Evolutionary conservation across 495 filamentous ascomycete species (phyloP), one percentile per base, ranked within the genome.

Genomic region (Penicillium daleae): DNA sequence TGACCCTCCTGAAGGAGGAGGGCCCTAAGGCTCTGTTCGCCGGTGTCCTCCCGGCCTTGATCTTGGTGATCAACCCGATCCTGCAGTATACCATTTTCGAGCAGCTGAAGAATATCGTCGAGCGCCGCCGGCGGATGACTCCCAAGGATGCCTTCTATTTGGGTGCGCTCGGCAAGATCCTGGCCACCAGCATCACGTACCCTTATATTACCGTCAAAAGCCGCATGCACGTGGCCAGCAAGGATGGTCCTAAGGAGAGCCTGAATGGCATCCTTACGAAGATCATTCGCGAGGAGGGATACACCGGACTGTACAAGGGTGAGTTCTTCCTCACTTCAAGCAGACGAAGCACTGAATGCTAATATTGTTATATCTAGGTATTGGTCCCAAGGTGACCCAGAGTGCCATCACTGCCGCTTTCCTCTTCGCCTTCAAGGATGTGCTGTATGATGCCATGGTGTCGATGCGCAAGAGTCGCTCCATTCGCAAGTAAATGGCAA

Each of bases 201-300:
- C 95, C 95, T 22, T 99, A 99, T 64, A 98, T 97, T 73, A 98
- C 95, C 1, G 88, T 99, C 57, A 99, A 99, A 85, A 94, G 92
- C 72, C 85, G 88, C 63, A 95, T 96, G 91, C 95, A 99, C 77
- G 91, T 99, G 44, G 93, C 92, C 22, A 86, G 82, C 66, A 83
- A 83, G 60, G 84, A 86, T 64, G 82, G 81, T 6, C 82, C 82
- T 5, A 89, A 87, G 70, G 87, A 92, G 75, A 87, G 87, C 62
- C 86, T 98, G 82, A 80, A 86, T 27, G 82, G 84, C 65, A 90
- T 86, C 33, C 81, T 99, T 65, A 86, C 82, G 65, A 84, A 87
- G 51, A 94, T 98, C 51, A 82, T 97, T 27, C 85, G 77, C 61
- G 90, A 97, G 67, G 95, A 98, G 74, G 95, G 95, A 4, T 96